These are phyloP conservation scores for Cladophialophora chaetospira DNA, from an alignment of 2,329 filamentous ascomycete species.

Conservation along the genomic window DNA sequence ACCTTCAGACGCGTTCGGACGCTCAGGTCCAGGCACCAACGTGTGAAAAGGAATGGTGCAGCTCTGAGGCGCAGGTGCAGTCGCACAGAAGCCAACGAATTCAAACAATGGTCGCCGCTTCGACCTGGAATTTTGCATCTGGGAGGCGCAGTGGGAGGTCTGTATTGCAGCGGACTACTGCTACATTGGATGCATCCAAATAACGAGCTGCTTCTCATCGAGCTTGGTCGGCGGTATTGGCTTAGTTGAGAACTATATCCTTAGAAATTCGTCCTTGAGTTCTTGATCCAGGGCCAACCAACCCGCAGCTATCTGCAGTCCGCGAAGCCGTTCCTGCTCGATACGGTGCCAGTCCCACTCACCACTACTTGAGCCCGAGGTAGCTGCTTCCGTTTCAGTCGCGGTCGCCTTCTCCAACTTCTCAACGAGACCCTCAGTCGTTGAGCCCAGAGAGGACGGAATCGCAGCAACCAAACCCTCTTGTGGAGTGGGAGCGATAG, in stretches of 20 bases:
- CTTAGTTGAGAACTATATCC: neutral
- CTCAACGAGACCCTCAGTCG: slow-evolving; percentile 22
- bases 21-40: too few relatives aligned
- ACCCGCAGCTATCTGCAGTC: slow-evolving; percentile 56
- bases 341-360: slow-evolving; percentile 64
- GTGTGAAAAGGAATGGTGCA: too few relatives aligned
- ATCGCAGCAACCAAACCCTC: slow-evolving; percentile 23
- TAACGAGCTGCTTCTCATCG: too few relatives aligned
- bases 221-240: neutral
- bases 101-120: too few relatives aligned
- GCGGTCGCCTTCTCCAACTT: slow-evolving; percentile 33
- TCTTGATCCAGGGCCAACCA: slow-evolving; percentile 56
- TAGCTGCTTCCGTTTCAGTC: slow-evolving; percentile 26
- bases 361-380: slow-evolving; percentile 37
- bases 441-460: slow-evolving; percentile 9
- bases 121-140: neutral
- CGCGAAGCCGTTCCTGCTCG: slow-evolving; percentile 58
- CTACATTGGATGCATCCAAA: too few relatives aligned
- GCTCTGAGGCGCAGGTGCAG: too few relatives aligned
- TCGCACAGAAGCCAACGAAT: too few relatives aligned
- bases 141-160: neutral
- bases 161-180: too few relatives aligned
- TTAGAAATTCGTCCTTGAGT: slow-evolving; percentile 51
- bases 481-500: slow-evolving; percentile 10
- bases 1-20: too few relatives aligned